Evolutionary conservation across 768 basidiomycete species (phyloP), one percentile per base, ranked within the genome.

Genomic region (Panaeolus papilionaceus): DNA sequence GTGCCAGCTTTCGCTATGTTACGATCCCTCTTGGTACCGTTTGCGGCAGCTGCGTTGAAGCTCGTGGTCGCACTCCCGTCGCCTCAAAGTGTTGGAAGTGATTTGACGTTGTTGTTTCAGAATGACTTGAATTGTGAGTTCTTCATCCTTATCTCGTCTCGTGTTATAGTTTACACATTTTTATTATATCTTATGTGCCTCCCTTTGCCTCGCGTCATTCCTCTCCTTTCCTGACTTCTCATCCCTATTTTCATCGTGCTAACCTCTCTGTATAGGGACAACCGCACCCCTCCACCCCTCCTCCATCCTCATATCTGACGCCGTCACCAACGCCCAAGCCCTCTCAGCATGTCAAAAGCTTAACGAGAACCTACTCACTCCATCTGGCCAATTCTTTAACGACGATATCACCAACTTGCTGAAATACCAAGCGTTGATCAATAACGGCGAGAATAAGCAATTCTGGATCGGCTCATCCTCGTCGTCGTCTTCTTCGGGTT

Each of bases 61-160:
- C 14, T 44, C 18, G 42, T 44, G 42, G 14, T 14, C 2, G 47
- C 47, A 26, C 26, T 51, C n/a, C 47, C 47, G 12, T 51, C 47
- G 8, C 47, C 42, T 63, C 26, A 23, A 16, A 64, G 38, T 38
- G 67, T 75, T 38, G 72, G 71, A 3, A 68, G 73, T 18, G 75
- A 75, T 63, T 61, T 79, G 38, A 75, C 72, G 4, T 70, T 80
- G 42, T 68, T 78, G 11, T 76, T 76, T 66, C 79, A 79, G 71
- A 79, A 78, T 54, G 75, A 79, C 51, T 73, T 80, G 12, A 74
- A 80, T 67, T 78, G 77, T 76, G 68, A 18, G 75, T 51, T 37
- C 23, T 6, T 37, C 20, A 38, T 45, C 18, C n/a, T 38, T 18
- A 12, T 11, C 62, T 16, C 8, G 18, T 54, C 9, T 51, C 20